These are phyloP conservation scores for Plasmopara viticola DNA, from an alignment of 352 stramenopile species.

Conservation along the genomic window DNA sequence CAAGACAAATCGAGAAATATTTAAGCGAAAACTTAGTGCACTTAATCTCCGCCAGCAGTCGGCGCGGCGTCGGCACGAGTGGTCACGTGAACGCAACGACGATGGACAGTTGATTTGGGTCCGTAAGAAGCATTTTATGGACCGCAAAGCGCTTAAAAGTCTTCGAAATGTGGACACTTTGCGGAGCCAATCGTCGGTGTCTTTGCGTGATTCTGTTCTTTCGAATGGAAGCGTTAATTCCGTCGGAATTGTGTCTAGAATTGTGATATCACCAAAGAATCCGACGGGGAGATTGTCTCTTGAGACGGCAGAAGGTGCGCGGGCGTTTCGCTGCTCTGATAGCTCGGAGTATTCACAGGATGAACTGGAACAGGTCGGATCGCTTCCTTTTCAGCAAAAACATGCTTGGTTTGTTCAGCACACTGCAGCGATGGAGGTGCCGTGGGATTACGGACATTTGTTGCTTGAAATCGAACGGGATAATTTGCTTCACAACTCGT, in stretches of 20 bases:
- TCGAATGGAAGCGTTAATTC: slow-evolving; percentile 56
- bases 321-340: slow-evolving; percentile 52
- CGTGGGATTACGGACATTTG: slow-evolving; percentile 84
- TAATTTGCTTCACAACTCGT: slow-evolving; percentile 87
- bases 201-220: slow-evolving; percentile 59
- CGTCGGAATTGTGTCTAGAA: slow-evolving; percentile 65
- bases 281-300: slow-evolving; percentile 66
- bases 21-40: slow-evolving; percentile 74
- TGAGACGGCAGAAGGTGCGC: slow-evolving; percentile 55
- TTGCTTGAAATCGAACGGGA: slow-evolving; percentile 82
- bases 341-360: slow-evolving; percentile 57
- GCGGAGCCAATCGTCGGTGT: slow-evolving; percentile 51
- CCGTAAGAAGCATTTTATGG: slow-evolving; percentile 68
- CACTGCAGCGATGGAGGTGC: slow-evolving; percentile 76
- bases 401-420: slow-evolving; percentile 86
- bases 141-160: slow-evolving; percentile 62
- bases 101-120: slow-evolving; percentile 79
- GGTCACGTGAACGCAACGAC: slow-evolving; percentile 68
- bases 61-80: slow-evolving; percentile 77
- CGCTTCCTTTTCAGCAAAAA: slow-evolving; percentile 81
- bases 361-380: slow-evolving; percentile 62
- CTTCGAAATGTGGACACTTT: slow-evolving; percentile 40
- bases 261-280: slow-evolving; percentile 73
- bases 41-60: slow-evolving; percentile 78
- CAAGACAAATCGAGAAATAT: slow-evolving; percentile 54